Evolutionary conservation across 2,329 filamentous ascomycete species (phyloP).

Genomic region (Didymella keratinophila): DNA sequence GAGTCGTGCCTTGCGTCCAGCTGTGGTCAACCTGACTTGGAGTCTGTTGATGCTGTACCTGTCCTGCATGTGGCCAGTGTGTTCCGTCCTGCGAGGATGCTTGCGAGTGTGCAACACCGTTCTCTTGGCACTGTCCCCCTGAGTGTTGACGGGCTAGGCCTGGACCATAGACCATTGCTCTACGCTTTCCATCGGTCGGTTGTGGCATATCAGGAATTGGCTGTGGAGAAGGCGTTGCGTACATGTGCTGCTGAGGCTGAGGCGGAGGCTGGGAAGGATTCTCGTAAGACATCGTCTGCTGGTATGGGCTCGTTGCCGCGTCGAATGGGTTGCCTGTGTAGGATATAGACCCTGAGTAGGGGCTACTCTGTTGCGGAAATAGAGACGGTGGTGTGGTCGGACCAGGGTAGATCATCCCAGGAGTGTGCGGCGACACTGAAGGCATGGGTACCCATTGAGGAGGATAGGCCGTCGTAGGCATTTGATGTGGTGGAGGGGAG

Average conservation of each 20-base stretch:
- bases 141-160: constrained; percentile 28
- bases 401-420: constrained; percentile 36
- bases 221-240: constrained; percentile 40
- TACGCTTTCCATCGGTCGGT: constrained; percentile 43
- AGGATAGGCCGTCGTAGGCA: constrained; percentile 27
- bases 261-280: constrained; percentile 20
- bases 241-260: constrained; percentile 25
- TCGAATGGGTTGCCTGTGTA: constrained; percentile 39
- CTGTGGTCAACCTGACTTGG: constrained; percentile 8
- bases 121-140: constrained; percentile 9
- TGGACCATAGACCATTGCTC: constrained; percentile 43
- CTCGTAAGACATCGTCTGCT: constrained; percentile 26
- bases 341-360: constrained; percentile 40
- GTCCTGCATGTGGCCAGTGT: constrained; percentile 11
- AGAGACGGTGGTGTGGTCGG: constrained; percentile 43
- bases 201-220: constrained; percentile 43
- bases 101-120: constrained; percentile 7
- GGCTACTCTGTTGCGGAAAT: constrained; percentile 40
- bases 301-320: constrained; percentile 26
- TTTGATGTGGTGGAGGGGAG: constrained; percentile 32
- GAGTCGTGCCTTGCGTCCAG: constrained; percentile 6
- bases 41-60: constrained; percentile 11
- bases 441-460: constrained; percentile 41
- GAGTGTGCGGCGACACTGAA: constrained; percentile 33
- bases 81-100: constrained; percentile 8